Percentiles rank a stretch among this genome's conserved stretches.
Evolutionary conservation across 768 basidiomycete species (phyloP).

Genomic region (Pleurotus citrinopileatus): DNA sequence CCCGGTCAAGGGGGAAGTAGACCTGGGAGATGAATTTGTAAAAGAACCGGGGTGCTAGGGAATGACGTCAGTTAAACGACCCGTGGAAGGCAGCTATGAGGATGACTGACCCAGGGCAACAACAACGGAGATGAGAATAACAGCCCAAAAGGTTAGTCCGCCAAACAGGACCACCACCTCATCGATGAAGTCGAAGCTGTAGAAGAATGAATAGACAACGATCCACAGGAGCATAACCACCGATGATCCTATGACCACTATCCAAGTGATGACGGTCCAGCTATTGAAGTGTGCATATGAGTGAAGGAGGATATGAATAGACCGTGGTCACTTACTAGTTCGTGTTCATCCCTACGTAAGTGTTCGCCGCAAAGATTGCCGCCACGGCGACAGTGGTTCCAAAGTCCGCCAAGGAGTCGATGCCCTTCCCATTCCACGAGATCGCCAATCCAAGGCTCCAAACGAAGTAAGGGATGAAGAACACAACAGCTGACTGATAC

Average conservation of each 20-base stretch:
- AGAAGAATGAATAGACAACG: constrained; percentile 81
- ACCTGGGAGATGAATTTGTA: constrained; percentile 67
- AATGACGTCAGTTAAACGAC: constrained; percentile 1
- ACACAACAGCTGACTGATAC: constrained; percentile 87
- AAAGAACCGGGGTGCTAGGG: constrained; percentile 75
- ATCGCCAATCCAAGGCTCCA: constrained; percentile 63
- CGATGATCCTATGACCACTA: constrained; percentile 75
- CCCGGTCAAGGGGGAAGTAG: constrained; percentile 82
- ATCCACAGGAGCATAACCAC: constrained; percentile 88
- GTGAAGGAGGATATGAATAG: constrained; percentile 12
- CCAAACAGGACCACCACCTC: constrained; percentile 75
- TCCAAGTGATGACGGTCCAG: constrained; percentile 85
- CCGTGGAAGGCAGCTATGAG: not conserved
- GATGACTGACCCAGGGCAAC: constrained; percentile 64
- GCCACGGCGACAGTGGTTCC: constrained; percentile 89
- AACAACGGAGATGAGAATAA: constrained; percentile 63
- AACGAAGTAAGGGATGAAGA: constrained; percentile 79
- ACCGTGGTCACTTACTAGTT: constrained; percentile 64
- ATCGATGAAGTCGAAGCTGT: constrained; percentile 66
- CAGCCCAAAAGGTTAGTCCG: constrained; percentile 81
- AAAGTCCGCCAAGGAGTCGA: constrained; percentile 81
- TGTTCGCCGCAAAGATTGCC: constrained; percentile 86
- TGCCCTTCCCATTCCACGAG: constrained; percentile 77
- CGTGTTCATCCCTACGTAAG: constrained; percentile 87
- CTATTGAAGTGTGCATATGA: constrained; percentile 31